Conservation (phyloP, 305 asterid genomes). For the Coffea humblotiana region DNA sequence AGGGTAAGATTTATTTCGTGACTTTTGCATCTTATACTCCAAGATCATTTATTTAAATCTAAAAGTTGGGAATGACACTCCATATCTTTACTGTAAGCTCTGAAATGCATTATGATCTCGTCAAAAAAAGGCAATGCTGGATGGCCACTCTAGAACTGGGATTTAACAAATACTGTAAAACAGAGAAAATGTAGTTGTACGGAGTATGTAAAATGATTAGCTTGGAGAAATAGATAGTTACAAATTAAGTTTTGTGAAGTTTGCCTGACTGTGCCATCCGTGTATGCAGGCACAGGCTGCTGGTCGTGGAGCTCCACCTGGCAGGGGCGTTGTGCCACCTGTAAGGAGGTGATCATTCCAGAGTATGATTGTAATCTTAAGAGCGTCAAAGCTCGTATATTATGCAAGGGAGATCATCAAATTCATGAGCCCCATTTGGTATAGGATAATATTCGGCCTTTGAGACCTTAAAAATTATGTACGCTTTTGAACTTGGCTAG, state of each 20-base stretch:
- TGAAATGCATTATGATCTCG: background rate
- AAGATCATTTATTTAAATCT: background rate
- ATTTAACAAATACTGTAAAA: background rate
- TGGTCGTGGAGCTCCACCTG: conserved; percentile 87
- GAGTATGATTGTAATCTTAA: conserved; percentile 1
- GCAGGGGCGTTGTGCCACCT: conserved; percentile 81
- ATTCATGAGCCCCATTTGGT: conserved; percentile 11
- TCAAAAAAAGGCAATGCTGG: background rate
- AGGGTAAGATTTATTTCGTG: conserved; percentile 46
- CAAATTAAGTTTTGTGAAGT: background rate
- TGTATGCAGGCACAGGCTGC: conserved; percentile 74
- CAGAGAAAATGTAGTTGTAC: background rate
- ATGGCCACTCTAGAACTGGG: background rate
- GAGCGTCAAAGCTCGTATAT: conserved; percentile 17
- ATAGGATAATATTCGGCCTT: background rate
- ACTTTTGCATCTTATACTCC: background rate
- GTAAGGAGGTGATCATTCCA: conserved; percentile 60
- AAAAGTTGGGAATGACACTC: background rate
- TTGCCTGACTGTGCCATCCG: conserved; percentile 20
- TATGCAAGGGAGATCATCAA: background rate
- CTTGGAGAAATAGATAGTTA: background rate
- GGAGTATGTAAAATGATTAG: background rate
- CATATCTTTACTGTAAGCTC: background rate
- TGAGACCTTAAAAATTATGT: conserved; percentile 1
- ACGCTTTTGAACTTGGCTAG: background rate